Evolutionary conservation across 2,329 filamentous ascomycete species (phyloP).

Genomic region (Corinectria fuckeliana): DNA sequence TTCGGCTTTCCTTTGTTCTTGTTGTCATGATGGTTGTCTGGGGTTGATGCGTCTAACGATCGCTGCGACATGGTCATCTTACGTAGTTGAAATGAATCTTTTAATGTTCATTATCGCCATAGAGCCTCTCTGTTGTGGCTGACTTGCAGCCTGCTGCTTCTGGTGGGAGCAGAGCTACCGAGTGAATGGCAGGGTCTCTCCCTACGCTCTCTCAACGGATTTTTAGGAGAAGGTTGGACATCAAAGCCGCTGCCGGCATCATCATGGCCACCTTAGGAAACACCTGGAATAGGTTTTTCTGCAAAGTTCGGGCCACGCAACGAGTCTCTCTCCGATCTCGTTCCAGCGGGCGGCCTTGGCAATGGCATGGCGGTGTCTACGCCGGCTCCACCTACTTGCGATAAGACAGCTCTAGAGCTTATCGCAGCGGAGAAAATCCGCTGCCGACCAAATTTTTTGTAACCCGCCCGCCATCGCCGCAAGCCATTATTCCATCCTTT

Average conservation of each 20-base stretch:
- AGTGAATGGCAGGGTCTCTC: not conserved
- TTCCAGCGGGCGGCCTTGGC: not conserved
- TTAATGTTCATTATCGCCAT: slow-evolving; percentile 40
- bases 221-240: not conserved
- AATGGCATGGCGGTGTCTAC: slow-evolving; percentile 27
- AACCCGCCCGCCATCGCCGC: slow-evolving; percentile 30
- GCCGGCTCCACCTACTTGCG: slow-evolving; percentile 25
- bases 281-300: not conserved
- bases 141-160: not conserved
- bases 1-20: slow-evolving; percentile 50
- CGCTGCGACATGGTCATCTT: slow-evolving; percentile 45
- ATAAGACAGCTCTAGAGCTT: slow-evolving; percentile 40
- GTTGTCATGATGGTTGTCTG: slow-evolving; percentile 46
- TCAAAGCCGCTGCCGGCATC: too few species aligned
- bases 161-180: not conserved
- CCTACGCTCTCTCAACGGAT: not conserved
- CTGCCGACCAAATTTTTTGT: slow-evolving; percentile 40
- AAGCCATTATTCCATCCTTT: slow-evolving; percentile 26
- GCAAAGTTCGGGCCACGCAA: not conserved
- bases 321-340: not conserved
- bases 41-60: slow-evolving; percentile 47
- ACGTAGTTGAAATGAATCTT: slow-evolving; percentile 49
- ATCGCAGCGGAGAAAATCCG: slow-evolving; percentile 40
- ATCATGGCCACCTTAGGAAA: not conserved
- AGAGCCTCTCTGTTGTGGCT: not conserved